Conservation (phyloP, 2,329 filamentous ascomycete species). For the Exophiala calicioides region DNA sequence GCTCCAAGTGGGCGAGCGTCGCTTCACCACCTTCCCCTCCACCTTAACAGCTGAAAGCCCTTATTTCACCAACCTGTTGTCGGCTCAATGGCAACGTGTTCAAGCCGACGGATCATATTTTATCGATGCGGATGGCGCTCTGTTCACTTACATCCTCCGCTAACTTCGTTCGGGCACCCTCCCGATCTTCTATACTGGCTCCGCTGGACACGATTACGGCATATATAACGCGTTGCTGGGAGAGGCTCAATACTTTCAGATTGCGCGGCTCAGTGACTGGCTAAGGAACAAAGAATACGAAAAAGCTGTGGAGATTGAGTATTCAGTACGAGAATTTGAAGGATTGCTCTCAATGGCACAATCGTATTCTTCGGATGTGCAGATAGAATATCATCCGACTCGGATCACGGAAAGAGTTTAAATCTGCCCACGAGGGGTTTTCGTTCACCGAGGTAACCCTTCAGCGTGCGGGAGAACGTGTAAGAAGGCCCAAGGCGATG, state of each 20-base stretch:
- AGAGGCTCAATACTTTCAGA: constrained; percentile 39
- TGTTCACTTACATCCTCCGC: constrained; percentile 41
- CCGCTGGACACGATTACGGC: constrained; percentile 37
- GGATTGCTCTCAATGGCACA: too few relatives aligned
- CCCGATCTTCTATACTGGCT: constrained; percentile 39
- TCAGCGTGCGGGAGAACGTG: too few relatives aligned
- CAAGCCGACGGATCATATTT: constrained; percentile 38
- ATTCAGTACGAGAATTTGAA: too few relatives aligned
- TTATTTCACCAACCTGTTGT: constrained; percentile 9
- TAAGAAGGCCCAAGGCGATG: too few relatives aligned
- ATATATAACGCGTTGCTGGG: constrained; percentile 39
- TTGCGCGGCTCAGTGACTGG: constrained; percentile 8
- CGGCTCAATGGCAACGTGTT: not conserved
- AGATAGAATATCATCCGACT: too few relatives aligned
- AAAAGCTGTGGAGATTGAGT: constrained; percentile 8
- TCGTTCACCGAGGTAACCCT: too few relatives aligned
- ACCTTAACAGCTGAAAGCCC: too few relatives aligned
- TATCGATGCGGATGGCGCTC: constrained; percentile 41
- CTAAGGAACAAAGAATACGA: constrained; percentile 5
- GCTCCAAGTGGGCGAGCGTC: not conserved
- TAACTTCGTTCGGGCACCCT: constrained; percentile 39
- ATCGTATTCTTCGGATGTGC: too few relatives aligned
- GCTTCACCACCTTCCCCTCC: not conserved
- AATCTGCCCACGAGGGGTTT: too few relatives aligned
- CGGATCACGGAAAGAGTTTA: too few relatives aligned